Evolutionary conservation across 2,329 filamentous ascomycete genomes (phyloP), one percentile per base, ranked within the genome.

Genomic region (Scedosporium apiospermum): DNA sequence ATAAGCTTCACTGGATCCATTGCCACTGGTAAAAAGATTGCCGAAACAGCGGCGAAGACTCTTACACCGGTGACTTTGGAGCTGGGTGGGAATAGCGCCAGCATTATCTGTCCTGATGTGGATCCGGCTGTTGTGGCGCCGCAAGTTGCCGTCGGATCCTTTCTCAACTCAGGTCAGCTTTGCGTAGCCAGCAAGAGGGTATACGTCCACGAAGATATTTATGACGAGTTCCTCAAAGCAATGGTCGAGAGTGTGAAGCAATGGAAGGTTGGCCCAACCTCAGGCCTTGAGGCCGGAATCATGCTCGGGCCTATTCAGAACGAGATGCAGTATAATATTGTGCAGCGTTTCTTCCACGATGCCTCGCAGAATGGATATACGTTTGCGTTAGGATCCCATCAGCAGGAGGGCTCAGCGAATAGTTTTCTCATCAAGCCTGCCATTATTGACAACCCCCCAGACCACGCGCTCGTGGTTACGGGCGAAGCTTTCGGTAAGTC

Each of bases 1-100:
- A 81, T 88, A 68, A 79, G 77, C 66, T 88, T 88, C 72, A 88
- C 86, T 0, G 85, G 86, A 2, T 86, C 82, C 12, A 82, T 77
- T 6, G 75, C 77, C 0, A 86, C 82, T 0, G 85, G 85, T 7
- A 87, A 86, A 75, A 80, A 79, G 70, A 81, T 88, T 62, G 80
- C 85, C 77, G 78, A 78, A 62, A 79, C 76, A 14, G 79, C 78
- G 61, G 76, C 80, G 23, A 78, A 79, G 69, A 84, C 82, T 0
- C 72, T 88, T 30, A 88, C 87, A 76, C 76, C 83, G 49, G 78
- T 85, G n/a, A 85, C 82, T 1, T 77, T 88, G 16, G 85, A 88
- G 70, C 77, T 87, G 26, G 82, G 84, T 46, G 84, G 84, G 41
- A 87, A 87, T 67, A 83, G 87, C 64, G 78, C 84, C 1, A 79